A percentile compares a stretch with the other conserved stretches of the same genome.
Conservation (phyloP, 1,284 basidiomycete species). For the Trichosporon coremiiforme region DNA sequence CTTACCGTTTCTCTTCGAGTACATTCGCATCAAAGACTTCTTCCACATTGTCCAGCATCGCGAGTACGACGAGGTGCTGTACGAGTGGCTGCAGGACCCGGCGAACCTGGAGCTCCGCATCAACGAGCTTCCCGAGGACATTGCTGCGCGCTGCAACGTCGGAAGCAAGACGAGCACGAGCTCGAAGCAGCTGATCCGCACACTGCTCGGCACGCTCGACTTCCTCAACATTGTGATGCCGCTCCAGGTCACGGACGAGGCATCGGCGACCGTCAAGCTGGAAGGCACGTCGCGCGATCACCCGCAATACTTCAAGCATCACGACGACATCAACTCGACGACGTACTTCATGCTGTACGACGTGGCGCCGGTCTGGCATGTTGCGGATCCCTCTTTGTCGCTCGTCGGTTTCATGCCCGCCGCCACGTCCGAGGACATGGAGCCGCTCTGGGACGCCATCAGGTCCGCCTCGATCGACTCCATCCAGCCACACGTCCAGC, state of each 20-base stretch:
- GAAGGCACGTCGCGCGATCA: constrained; percentile 20
- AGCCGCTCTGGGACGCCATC: constrained; percentile 35
- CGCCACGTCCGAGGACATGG: constrained; percentile 29
- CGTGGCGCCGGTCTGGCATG: constrained; percentile 47
- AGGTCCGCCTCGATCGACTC: constrained; percentile 32
- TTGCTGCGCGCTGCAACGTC: constrained; percentile 21
- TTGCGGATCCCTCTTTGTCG: constrained; percentile 32
- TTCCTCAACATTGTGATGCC: constrained; percentile 43
- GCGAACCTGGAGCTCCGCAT: constrained; percentile 33
- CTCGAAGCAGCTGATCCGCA: constrained; percentile 35
- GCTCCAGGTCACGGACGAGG: constrained; percentile 27
- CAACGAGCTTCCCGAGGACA: constrained; percentile 25
- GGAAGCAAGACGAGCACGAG: constrained; percentile 29
- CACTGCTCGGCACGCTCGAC: constrained; percentile 30
- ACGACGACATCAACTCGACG: constrained; percentile 22
- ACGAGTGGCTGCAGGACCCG: constrained; percentile 38
- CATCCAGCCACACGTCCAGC: constrained; percentile 22
- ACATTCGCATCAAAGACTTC: constrained; percentile 42
- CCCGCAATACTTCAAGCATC: constrained; percentile 21
- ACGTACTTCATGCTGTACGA: constrained; percentile 46
- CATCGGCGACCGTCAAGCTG: constrained; percentile 10
- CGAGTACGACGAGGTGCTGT: constrained; percentile 42
- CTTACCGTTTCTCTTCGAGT: constrained; percentile 44
- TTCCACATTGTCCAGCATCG: constrained; percentile 35
- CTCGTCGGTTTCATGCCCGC: constrained; percentile 41